Base-by-base conservation (phyloP, 2,329 filamentous ascomycete species). In the Xylariales sp. region DNA sequence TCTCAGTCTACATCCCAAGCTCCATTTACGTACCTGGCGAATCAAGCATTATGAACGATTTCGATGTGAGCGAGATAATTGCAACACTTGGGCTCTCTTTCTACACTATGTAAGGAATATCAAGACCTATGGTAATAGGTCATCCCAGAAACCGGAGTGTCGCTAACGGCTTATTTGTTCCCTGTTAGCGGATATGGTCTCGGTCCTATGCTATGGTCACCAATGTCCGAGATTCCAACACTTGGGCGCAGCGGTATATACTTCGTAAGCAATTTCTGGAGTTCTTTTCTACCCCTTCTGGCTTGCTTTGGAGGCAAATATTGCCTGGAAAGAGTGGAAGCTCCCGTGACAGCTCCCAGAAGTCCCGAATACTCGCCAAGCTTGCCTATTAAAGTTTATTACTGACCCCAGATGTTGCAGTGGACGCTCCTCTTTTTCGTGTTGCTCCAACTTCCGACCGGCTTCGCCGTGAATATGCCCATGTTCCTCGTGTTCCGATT, bases 401-500 rank as follows among this genome's bases (percentile, higher is more conserved):
- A n/a, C n/a, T n/a, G n/a, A n/a, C n/a, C n/a, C n/a, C n/a, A n/a
- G n/a, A n/a, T n/a, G n/a, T n/a, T n/a, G n/a, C n/a, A n/a, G n/a
- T 54, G 57, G 3, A 75, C 71, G 0, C 59, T 76, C 4, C 51
- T 63, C 3, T 49, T 72, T 4, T 77, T 76, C 52, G 64, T 72
- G 25, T 62, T 72, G 25, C 59, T 79, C 36, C 63, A 73, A 31
- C 60, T 75, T 7, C 66, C 63, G 1, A 66, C 68, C 4, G 63
- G 68, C 3, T 60, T 70, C n/a, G 67, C 70, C 0, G 60, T 58
- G 27, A 76, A 76, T 46, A 68, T 78, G 34, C 69, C 66, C 5
- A 73, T 73, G 58, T 57, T 80, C 0, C 56, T 79, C 0, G 69
- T 64, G 2, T 68, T 78, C 29, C 67, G 74, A 5, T 76, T 76